Evolutionary conservation across 805 yeast genomes (phyloP).

Genomic region (Monosporozyma aerobia): DNA sequence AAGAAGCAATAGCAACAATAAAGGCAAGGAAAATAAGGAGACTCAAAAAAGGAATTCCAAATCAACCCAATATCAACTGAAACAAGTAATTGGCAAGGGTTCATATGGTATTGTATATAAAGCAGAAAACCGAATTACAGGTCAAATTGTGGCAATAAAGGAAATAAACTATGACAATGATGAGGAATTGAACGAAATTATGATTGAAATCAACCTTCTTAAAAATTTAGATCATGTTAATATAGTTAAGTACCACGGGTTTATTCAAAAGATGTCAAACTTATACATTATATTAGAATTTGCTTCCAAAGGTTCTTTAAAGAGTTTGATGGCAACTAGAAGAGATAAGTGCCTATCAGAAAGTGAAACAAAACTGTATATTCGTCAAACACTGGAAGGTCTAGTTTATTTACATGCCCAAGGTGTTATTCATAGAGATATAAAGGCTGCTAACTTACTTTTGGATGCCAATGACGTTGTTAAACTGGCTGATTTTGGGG

Average conservation of each 20-base stretch:
- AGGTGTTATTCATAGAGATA: conserved; percentile 84
- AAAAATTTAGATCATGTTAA: conserved; percentile 77
- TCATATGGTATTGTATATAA: conserved; percentile 84
- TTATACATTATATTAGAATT: conserved; percentile 73
- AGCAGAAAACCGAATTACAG: conserved; percentile 58
- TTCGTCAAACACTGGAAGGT: conserved; percentile 65
- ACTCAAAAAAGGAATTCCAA: neutral
- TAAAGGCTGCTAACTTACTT: conserved; percentile 86
- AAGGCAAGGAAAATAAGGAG: neutral
- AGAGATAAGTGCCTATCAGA: conserved; percentile 42
- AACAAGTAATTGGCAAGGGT: conserved; percentile 73
- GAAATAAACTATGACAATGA: conserved; percentile 63
- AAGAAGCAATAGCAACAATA: neutral
- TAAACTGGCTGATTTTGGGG: conserved; percentile 93
- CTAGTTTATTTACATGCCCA: conserved; percentile 61
- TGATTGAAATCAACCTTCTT: conserved; percentile 63
- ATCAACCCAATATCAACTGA: conserved; percentile 36
- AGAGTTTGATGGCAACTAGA: conserved; percentile 33
- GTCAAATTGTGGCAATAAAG: conserved; percentile 69
- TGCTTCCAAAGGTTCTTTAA: conserved; percentile 58
- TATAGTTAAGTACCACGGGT: conserved; percentile 87
- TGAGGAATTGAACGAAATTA: conserved; percentile 53
- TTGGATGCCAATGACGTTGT: conserved; percentile 63
- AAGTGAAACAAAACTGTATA: conserved; percentile 48
- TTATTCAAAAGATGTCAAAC: conserved; percentile 56